Base-by-base conservation (phyloP, 306 rosid genomes). In the Corylus heterophylla region DNA sequence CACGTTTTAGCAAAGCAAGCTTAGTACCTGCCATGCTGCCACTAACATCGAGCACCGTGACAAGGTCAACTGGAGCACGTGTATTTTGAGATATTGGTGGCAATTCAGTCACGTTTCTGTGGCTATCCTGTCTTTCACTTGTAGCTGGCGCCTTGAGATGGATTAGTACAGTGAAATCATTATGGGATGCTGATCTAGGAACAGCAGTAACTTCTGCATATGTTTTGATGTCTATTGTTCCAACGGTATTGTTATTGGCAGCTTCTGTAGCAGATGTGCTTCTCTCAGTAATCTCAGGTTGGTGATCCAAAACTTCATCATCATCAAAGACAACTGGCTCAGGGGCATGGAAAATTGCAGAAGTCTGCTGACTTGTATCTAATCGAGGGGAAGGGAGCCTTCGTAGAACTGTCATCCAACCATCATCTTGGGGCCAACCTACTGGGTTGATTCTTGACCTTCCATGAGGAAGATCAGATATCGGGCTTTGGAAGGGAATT, bases 1-100 rank as follows among this genome's bases (percentile, higher is more conserved):
- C 98, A 79, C 83, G 93, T 76, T 94, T 94, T 47, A 94, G 82
- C 82, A 94, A 87, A 50, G 90, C 92, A 47, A 94, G 91, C 89
- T 94, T 94, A 50, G 98, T 87, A 55, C 98, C 98, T 64, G 92
- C 88, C 98, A 94, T 94, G 97, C 98, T 94, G 25, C 97, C 95
- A 80, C 99, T 95, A 58, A 95, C 86, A 84, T 95, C 99, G 76
- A 95, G 98, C 80, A 95, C 94, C 0, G 99, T 93, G 55, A 95
- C 97, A 63, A 95, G 97, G 74, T 95, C 99, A 49, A 95, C 76
- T 13, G 98, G 89, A 80, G 93, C 94, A 77, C 96, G 88, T 47
- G 89, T 79, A 73, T 79, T 78, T 75, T 79, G 87, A 83, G 72
- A 75, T 49, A 29, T 25, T 42, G 80, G 68, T 39, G 80, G 67